Percentiles rank a stretch among this genome's conserved stretches.
phyloP scores from a whole-genome alignment of 1,284 basidiomycete species.

The Vanrija humicola region DNA sequence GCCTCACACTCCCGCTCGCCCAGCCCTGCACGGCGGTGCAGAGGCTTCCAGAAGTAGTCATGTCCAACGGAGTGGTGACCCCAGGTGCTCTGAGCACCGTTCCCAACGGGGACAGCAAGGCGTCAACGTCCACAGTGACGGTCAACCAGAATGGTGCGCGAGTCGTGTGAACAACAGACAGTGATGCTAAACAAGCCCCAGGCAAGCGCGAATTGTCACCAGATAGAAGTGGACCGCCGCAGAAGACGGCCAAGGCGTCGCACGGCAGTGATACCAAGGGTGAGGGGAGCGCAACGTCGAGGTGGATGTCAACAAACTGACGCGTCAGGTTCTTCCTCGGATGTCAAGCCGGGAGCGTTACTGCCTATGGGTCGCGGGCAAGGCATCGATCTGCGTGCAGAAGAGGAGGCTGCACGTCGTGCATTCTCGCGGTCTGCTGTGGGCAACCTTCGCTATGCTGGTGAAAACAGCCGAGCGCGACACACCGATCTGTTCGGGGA shows the following conservation, averaged over 20 bases:
- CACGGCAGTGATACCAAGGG: constrained; percentile 9
- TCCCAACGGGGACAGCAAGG: not conserved
- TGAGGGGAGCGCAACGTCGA: not conserved
- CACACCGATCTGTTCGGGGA: constrained; percentile 36
- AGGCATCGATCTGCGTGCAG: constrained; percentile 34
- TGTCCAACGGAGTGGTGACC: constrained; percentile 11
- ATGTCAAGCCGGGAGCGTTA: not conserved
- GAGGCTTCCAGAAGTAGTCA: not conserved
- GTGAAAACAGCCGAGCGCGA: constrained; percentile 23
- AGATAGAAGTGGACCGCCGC: constrained; percentile 7
- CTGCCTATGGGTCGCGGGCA: constrained; percentile 16
- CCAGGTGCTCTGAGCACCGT: constrained; percentile 1
- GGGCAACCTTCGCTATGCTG: constrained; percentile 16
- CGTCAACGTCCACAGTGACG: not conserved
- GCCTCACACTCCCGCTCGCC: not conserved
- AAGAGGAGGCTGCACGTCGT: constrained; percentile 39
- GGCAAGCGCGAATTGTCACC: constrained; percentile 18
- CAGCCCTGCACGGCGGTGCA: not conserved
- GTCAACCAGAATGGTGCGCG: constrained; percentile 18
- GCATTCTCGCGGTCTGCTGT: constrained; percentile 13
- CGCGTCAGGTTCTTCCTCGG: no score
- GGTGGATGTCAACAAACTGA: no score
- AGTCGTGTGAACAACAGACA: no score
- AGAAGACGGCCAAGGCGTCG: constrained; percentile 13
- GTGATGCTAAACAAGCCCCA: not conserved